Percentiles rank a stretch among this genome's conserved stretches.
phyloP scores from a whole-genome alignment of 768 basidiomycete genomes.

The Boletus barrowsii region DNA sequence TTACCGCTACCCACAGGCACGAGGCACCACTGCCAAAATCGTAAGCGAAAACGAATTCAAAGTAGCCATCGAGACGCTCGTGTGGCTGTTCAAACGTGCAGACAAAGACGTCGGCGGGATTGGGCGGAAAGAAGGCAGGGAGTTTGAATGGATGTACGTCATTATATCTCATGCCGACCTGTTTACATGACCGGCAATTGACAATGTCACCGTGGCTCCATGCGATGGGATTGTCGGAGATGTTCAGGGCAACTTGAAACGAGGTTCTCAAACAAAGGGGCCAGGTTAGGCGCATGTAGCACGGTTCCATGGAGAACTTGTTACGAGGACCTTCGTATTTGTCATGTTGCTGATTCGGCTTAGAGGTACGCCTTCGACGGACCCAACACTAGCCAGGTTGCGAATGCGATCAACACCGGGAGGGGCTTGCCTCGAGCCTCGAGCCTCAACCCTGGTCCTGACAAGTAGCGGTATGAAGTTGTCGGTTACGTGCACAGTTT shows the following conservation, averaged over 20 bases:
- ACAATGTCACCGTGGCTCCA: too few relatives aligned
- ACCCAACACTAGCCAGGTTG: constrained; percentile 73
- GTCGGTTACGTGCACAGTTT: background rate
- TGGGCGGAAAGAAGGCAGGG: constrained; percentile 58
- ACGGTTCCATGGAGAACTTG: too few relatives aligned
- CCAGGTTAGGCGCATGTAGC: constrained; percentile 55
- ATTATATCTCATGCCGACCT: too few relatives aligned
- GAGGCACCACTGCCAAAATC: constrained; percentile 51
- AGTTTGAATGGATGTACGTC: constrained; percentile 58
- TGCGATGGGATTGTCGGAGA: constrained; percentile 41
- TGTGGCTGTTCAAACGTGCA: constrained; percentile 49
- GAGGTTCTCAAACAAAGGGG: constrained; percentile 56
- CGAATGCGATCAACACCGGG: constrained; percentile 71
- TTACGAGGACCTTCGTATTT: background rate
- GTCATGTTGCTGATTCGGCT: background rate
- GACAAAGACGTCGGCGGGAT: constrained; percentile 47
- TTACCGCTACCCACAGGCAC: constrained; percentile 72
- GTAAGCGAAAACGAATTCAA: constrained; percentile 52
- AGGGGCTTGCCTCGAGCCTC: constrained; percentile 52
- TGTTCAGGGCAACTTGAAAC: constrained; percentile 51
- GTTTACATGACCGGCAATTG: too few relatives aligned
- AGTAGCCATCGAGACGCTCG: constrained; percentile 48
- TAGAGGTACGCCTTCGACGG: constrained; percentile 71
- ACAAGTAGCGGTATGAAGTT: background rate
- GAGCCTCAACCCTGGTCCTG: too few relatives aligned